Conservation (phyloP, 108 stramenopile genomes). For the Skeletonema grethae region DNA sequence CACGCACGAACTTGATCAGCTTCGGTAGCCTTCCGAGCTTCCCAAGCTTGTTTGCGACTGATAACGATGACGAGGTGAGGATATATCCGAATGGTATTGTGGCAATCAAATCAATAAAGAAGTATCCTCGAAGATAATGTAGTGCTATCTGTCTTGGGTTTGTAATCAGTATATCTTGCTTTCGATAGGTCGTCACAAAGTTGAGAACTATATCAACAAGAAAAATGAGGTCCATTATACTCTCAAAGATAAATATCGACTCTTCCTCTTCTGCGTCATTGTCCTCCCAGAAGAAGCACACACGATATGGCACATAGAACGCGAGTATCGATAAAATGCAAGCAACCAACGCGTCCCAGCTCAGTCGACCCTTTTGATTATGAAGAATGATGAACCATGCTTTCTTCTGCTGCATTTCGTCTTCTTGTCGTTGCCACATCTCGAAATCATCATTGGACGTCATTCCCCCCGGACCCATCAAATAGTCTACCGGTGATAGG, state of each 20-base stretch:
- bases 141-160: conserved; percentile 29
- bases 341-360: conserved; percentile 31
- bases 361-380: conserved; percentile 13
- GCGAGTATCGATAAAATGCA: conserved; percentile 22
- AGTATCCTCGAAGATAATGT: conserved; percentile 30
- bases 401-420: conserved; percentile 2
- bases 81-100: conserved; percentile 39
- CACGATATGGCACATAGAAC: conserved; percentile 40
- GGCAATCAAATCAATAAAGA: conserved; percentile 42
- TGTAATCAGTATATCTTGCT: neutral
- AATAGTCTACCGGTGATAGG: conserved; percentile 10
- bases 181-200: conserved; percentile 41
- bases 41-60: conserved; percentile 22
- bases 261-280: conserved; percentile 1
- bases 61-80: conserved; percentile 8
- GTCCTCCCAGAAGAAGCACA: conserved; percentile 40
- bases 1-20: conserved; percentile 16
- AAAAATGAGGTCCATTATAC: conserved; percentile 24
- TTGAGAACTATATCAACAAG: conserved; percentile 39
- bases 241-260: conserved; percentile 22
- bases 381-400: conserved; percentile 36
- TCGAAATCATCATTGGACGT: neutral
- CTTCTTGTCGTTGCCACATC: neutral
- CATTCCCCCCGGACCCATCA: conserved; percentile 2
- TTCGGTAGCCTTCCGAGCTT: conserved; percentile 38